Conservation (phyloP, 1,284 basidiomycete genomes). For the Psilocybe mexicana region DNA sequence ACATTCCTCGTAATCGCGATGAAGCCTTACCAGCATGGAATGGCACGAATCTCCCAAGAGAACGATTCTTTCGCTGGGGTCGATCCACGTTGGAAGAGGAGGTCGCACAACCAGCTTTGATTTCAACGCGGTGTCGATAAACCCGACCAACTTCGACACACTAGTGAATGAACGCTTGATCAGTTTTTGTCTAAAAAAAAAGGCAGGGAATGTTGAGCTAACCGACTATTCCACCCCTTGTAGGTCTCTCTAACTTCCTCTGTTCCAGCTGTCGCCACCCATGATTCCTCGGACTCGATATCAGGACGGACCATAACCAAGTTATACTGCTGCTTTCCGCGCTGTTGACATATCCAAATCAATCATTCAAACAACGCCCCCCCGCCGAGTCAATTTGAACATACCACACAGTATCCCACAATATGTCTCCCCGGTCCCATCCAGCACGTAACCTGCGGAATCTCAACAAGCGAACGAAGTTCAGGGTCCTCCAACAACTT, state of each 20-base stretch:
- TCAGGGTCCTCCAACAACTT: conserved; percentile 50
- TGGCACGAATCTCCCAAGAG: conserved; percentile 19
- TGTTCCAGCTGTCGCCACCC: not conserved
- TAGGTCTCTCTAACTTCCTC: not conserved
- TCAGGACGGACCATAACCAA: conserved; percentile 47
- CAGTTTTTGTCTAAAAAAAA: not conserved
- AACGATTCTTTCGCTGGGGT: conserved; percentile 7
- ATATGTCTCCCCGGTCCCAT: conserved; percentile 45
- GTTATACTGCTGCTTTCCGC: conserved; percentile 45
- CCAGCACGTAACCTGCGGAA: conserved; percentile 41
- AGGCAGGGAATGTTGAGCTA: not conserved
- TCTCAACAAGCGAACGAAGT: conserved; percentile 38
- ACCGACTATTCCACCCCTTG: conserved; percentile 1
- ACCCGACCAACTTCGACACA: not conserved
- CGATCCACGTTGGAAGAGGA: conserved; percentile 30
- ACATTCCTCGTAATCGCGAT: not conserved
- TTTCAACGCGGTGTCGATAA: not conserved
- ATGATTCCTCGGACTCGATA: conserved; percentile 19
- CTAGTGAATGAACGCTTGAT: not conserved
- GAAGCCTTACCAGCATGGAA: conserved; percentile 17
- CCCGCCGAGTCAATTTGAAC: not conserved
- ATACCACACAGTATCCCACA: conserved; percentile 42
- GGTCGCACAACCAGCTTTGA: conserved; percentile 31
- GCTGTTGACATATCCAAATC: conserved; percentile 19
- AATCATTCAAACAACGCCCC: not conserved